Evolutionary conservation across 2,329 filamentous ascomycete genomes (phyloP).

Genomic region (Fusarium xylarioides): DNA sequence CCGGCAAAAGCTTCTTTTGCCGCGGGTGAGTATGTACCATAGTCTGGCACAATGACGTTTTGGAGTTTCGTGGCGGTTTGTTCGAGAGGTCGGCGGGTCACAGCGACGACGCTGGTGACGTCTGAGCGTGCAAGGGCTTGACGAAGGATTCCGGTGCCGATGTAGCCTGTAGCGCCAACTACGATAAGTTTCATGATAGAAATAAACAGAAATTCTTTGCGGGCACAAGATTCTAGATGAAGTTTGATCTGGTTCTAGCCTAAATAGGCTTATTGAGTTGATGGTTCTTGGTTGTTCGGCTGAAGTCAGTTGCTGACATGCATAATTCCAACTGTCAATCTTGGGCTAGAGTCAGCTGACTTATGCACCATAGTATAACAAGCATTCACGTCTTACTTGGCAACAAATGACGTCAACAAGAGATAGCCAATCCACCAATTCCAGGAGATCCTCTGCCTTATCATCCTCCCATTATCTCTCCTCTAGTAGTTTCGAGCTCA

Average conservation of each 20-base stretch:
- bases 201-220: rapidly evolving
- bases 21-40: background rate
- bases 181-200: background rate
- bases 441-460: background rate
- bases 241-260: background rate
- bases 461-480: background rate
- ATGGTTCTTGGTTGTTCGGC: background rate
- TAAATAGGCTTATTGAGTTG: background rate
- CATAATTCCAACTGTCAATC: background rate
- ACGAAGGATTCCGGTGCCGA: background rate
- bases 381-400: too few relatives aligned
- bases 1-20: background rate
- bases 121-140: background rate
- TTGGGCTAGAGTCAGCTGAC: background rate
- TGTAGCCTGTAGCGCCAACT: background rate
- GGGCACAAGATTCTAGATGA: background rate
- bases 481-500: background rate
- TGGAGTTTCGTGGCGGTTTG: background rate
- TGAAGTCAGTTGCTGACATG: background rate
- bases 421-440: background rate
- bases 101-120: background rate
- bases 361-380: background rate
- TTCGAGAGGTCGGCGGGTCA: background rate
- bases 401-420: background rate
- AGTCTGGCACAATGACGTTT: background rate